phyloP scores from a whole-genome alignment of 2,329 filamentous ascomycete genomes.

The Fusarium odoratissimum region DNA sequence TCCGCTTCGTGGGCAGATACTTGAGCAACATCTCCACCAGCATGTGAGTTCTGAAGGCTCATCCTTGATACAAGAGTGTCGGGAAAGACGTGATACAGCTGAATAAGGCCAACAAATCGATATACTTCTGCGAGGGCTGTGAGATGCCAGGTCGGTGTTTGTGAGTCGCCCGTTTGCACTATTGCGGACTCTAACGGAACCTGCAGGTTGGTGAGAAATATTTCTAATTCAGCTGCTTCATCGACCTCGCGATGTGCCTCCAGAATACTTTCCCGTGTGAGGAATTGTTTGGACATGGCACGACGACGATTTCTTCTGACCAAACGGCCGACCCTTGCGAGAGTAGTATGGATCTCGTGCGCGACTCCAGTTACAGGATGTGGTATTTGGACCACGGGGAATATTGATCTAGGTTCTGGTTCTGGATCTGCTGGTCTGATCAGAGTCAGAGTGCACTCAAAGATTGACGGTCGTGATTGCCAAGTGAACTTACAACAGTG shows the following conservation, averaged over 20 bases:
- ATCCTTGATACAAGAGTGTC: not conserved
- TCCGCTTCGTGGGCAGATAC: not conserved
- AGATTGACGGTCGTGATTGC: rapidly evolving
- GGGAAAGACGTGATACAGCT: not conserved
- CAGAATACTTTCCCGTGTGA: rapidly evolving
- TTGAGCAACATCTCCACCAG: rapidly evolving
- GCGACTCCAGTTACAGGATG: not conserved
- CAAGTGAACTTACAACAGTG: not conserved
- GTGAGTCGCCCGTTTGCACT: not conserved
- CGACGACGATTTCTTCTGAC: not conserved
- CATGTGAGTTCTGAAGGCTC: rapidly evolving
- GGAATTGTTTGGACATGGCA: not conserved
- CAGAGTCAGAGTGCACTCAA: rapidly evolving
- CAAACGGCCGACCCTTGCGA: not conserved
- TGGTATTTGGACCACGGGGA: not conserved
- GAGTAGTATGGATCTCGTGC: not conserved
- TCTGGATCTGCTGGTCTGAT: rapidly evolving
- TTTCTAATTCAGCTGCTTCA: not conserved
- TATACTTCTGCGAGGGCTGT: rapidly evolving
- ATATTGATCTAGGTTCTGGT: not conserved
- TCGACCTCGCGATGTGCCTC: not conserved
- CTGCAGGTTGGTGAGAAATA: not conserved
- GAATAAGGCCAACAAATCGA: not conserved
- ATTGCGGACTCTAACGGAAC: not conserved
- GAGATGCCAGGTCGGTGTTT: not conserved